Evolutionary conservation across 2,329 filamentous ascomycete genomes (phyloP), one percentile per base, ranked within the genome.

Genomic region (Beauveria medogensis): DNA sequence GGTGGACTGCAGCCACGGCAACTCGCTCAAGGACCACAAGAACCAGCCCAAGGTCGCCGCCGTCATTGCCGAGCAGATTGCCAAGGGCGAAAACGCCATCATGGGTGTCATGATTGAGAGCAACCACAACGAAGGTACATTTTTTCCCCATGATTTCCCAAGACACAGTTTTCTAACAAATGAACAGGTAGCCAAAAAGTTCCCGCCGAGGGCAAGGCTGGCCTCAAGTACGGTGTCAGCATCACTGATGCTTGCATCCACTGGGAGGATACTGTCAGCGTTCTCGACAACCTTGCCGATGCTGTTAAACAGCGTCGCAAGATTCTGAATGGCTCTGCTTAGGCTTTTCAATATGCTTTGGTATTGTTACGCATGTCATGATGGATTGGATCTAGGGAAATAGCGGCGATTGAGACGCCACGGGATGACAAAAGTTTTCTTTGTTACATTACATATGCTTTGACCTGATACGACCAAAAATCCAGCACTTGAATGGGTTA

Each of bases 21-120:
- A 99, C 81, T 97, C 93, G 24, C 91, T 89, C 75, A 99, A 99
- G 81, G 87, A 97, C 80, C 93, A 97, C 81, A 88, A 89, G 70
- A 99, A 99, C 78, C 93, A 99, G 79, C 94, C 94, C 69, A 89
- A 93, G 77, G 93, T 97, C 48, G 92, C 93, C 65, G 84, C 89
- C 73, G 82, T 81, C 59, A 80, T 99, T 63, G 88, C 83, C 30
- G 90, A 96, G 60, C 93, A 99, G 79, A 82, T 99, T 65, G 86
- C 89, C 59, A 87, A 89, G 65, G 93, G 93, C 63, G 91, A 99
- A 79, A 88, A 85, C 62, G 87, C 85, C 65, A 96, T 99, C 69
- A 84, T 97, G 66, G 94, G 92, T 72, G 91, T 97, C 71, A 99
- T 99, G 93, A 96, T 99, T 69, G 93, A 99, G 80, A 96, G 91